Percentiles rank a stretch among this genome's conserved stretches.
phyloP scores from a whole-genome alignment of 306 rosid species.

The Cucumis sativus region DNA sequence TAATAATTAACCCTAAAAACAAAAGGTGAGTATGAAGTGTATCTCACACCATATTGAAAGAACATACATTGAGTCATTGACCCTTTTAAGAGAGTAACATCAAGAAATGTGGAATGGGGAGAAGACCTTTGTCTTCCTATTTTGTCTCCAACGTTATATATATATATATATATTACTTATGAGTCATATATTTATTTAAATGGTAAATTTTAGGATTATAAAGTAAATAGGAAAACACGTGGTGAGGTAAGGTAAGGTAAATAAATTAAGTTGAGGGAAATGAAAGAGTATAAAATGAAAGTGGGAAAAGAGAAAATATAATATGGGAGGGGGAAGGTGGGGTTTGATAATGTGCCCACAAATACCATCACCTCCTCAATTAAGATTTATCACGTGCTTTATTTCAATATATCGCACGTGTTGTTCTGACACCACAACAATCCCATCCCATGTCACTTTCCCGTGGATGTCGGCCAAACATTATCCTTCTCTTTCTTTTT shows the following conservation, averaged over 20 bases:
- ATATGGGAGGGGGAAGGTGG: background rate
- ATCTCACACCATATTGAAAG: no score
- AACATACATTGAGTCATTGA: no score
- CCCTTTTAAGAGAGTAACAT: no score
- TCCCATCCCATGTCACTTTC: background rate
- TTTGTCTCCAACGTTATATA: no score
- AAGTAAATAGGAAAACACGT: background rate
- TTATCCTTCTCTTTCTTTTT: background rate
- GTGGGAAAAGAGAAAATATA: background rate
- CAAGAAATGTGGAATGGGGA: no score
- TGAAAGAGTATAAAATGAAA: background rate
- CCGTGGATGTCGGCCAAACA: conserved; percentile 28
- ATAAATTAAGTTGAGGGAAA: no score
- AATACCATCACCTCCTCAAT: background rate
- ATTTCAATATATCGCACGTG: conserved; percentile 34
- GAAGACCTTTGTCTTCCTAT: no score
- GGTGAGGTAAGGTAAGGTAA: background rate
- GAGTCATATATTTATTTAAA: no score
- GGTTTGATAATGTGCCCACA: background rate
- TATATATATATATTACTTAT: no score
- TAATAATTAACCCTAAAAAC: no score
- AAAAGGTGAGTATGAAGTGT: no score
- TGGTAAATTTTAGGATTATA: no score
- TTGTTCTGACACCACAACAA: background rate
- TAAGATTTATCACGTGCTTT: background rate